Evolutionary conservation across 2,329 filamentous ascomycete genomes (phyloP), one percentile per base, ranked within the genome.

Genomic region (Cladosporium sp.): DNA sequence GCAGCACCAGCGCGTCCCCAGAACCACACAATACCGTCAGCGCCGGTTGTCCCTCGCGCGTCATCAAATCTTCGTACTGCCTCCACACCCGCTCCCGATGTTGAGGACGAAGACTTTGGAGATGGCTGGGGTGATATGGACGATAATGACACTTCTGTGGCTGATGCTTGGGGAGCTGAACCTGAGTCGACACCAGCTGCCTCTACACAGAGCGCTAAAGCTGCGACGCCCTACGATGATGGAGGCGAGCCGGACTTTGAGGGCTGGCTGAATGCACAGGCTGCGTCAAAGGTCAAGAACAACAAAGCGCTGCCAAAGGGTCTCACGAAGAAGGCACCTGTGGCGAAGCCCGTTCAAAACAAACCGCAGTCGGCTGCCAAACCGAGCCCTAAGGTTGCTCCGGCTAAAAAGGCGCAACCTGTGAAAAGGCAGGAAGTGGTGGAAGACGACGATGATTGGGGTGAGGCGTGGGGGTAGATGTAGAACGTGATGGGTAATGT

Each of bases 181-280:
- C 64, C 64, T 1, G 30, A 47, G 18, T 62, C 30, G 18, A 49
- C 75, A 28, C 72, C 44, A 67, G 72, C 57, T 60, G 68, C 66
- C 18, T 72, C 69, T 34, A 70, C 76, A 0, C 67, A 74, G 10
- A 36, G 67, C 72, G 10, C 68, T 73, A 12, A 71, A 72, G 58
- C 68, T 18, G 47, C 52, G 24, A 65, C 59, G 7, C 84, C 89
- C 0, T 94, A 90, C 70, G 92, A 94, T 67, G 93, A 97, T 71
- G 88, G 91, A 30, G 89, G 90, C 2, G 94, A 99, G 77, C 94
- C 94, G 0, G 95, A 98, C 77, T 98, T 99, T 78, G 94, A 93
- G 5, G 93, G 93, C 5, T 98, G 95, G 93, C 79, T 98, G 26
- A 93, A 92, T 14, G 93, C 93, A 14, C 92, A 97, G 76, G 88